These are phyloP conservation scores for Verticillium nubilum DNA, from an alignment of 2,329 filamentous ascomycete genomes.

Conservation along the genomic window DNA sequence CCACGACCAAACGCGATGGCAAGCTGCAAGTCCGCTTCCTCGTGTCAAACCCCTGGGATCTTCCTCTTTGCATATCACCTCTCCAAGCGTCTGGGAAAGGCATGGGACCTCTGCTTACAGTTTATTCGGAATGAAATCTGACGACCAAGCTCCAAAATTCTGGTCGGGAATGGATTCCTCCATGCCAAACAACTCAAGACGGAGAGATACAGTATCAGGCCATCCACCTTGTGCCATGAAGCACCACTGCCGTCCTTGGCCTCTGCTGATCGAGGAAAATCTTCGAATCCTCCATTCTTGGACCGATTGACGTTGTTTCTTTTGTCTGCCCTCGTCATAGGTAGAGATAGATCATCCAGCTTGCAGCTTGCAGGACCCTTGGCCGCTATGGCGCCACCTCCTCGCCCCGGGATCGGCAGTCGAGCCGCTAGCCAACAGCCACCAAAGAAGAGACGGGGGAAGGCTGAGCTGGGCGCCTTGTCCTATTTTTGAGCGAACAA, in stretches of 20 bases:
- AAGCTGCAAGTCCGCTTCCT: not conserved
- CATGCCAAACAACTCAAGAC: not conserved
- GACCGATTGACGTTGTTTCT: not conserved
- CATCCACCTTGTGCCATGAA: not conserved
- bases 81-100: not conserved
- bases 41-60: not conserved
- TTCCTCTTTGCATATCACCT: not conserved
- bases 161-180: not conserved
- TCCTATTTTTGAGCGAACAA: too few relatives aligned
- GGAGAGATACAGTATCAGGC: not conserved
- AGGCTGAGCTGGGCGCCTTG: too few relatives aligned
- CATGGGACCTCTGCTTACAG: too few relatives aligned
- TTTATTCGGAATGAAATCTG: not conserved
- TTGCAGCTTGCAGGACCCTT: too few relatives aligned
- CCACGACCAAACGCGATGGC: not conserved
- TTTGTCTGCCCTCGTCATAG: too few relatives aligned
- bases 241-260: not conserved
- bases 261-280: not conserved
- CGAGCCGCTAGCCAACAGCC: too few relatives aligned
- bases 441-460: too few relatives aligned
- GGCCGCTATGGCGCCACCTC: too few relatives aligned
- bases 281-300: not conserved
- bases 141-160: not conserved
- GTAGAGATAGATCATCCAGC: too few relatives aligned
- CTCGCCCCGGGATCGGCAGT: too few relatives aligned